Base-by-base conservation (phyloP, 2,329 filamentous ascomycete species). In the Fusarium brevicatenulatum region DNA sequence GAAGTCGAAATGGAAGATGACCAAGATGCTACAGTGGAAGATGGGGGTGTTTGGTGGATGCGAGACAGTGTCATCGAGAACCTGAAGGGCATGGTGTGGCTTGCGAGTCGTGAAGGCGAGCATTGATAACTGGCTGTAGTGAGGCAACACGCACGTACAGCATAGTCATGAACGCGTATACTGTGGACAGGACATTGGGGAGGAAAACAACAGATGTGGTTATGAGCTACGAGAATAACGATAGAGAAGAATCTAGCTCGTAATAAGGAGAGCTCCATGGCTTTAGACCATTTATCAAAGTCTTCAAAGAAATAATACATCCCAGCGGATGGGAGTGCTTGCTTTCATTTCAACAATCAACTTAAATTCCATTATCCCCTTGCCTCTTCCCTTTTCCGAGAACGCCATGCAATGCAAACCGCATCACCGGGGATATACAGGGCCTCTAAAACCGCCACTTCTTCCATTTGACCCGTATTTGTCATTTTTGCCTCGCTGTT, bases 71-170 rank as follows among this genome's bases (percentile, higher is more conserved):
- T 87, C 10, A 83, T 90, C 19, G 88, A 90, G 77, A 81, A 82
- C 42, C 77, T 90, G 50, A 90, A 89, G 79, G 87, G 88, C 1
- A 85, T 82, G 72, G 84, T 88, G 2, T 90, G 87, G 85, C 81
- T 89, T 62, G 85, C 83, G 23, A 85, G 84, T 6, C 79, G 83
- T 43, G 82, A 81, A 39, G 79, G 74, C 11, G 78, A 80, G 63
- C 65, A 77, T 47, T 79, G 77, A 68, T 49, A 68, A 19, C 32
- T 52, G 18, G n/a, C 32, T 36, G 11, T 28, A n/a, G 25, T 13
- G 34, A 54, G 8, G 37, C 36, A 54, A 28, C 50, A n/a, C 19
- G 34, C 36, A 28, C 15, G 10, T 13, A 19, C 47, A 50, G 19
- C 25, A 21, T 19, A 57, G 30, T 36, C 49, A 39, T 25, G 34